A percentile compares a stretch with the other conserved stretches of the same genome.
Evolutionary conservation across 345 rosid genomes (phyloP).

Genomic region (Crucihimalaya himalaica): DNA sequence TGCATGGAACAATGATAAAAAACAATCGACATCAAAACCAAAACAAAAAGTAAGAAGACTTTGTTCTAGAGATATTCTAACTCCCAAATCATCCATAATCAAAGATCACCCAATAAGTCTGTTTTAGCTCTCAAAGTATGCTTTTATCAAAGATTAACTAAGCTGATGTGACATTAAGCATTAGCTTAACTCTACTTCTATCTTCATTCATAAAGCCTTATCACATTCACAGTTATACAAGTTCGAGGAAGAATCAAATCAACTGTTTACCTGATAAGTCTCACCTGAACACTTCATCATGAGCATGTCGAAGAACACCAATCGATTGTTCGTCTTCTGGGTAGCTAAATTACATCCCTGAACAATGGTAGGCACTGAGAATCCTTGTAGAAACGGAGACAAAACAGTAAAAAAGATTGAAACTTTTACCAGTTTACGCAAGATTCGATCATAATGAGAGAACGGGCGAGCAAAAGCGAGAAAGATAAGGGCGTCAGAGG

Average conservation of each 20-base stretch:
- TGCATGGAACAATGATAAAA: no score
- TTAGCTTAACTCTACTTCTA: not conserved
- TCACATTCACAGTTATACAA: no score
- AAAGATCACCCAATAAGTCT: not conserved
- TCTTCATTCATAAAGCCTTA: no score
- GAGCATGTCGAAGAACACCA: conserved; percentile 77
- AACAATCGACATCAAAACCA: not conserved
- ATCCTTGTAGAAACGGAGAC: not conserved
- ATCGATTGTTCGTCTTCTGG: conserved; percentile 59
- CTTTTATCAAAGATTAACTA: conserved; percentile 15
- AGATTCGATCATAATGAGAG: conserved; percentile 86
- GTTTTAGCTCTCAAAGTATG: not conserved
- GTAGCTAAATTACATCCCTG: conserved; percentile 81
- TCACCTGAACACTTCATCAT: conserved; percentile 71
- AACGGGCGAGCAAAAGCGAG: conserved; percentile 78
- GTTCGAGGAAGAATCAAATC: not conserved
- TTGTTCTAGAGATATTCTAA: not conserved
- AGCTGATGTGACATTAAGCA: not conserved
- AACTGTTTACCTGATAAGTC: conserved; percentile 48
- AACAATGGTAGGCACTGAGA: conserved; percentile 10
- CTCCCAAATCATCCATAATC: not conserved
- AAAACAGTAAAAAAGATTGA: not conserved
- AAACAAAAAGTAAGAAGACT: not conserved
- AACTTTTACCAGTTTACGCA: conserved; percentile 66
- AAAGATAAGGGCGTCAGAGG: conserved; percentile 57